Base-by-base conservation (phyloP, 805 yeast genomes). In the Kurtzmaniella cleridarum region DNA sequence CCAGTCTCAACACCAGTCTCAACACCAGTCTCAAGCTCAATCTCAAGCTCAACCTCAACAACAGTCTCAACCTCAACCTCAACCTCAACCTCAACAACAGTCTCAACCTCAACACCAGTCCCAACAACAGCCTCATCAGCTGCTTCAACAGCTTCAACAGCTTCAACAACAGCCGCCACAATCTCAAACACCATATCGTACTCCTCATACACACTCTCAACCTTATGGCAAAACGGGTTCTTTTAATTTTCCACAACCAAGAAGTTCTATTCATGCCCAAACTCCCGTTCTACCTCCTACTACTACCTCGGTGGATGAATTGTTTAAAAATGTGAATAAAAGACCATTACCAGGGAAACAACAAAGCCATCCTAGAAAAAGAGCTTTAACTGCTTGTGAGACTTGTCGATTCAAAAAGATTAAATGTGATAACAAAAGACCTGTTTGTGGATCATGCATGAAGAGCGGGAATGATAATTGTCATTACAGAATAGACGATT, bases 321-420 rank as follows among this genome's bases (percentile, higher is more conserved):
- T 8, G 8, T 20, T 5, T 8, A 20, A 20, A 20, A 20, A 8
- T 20, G 24, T 5, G 8, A 20, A 20, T 20, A 20, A 20, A 20
- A 31, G 23, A 27, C 28, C 13, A 11, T 6, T 17, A 10, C 20
- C 31, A 11, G 39, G 27, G 15, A 36, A 18, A 31, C 44, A 9
- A 9, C 36, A 17, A 16, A 20, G 8, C 24, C 41, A 42, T 16
- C 49, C 57, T 5, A 33, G 69, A 20, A 57, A 53, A 38, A 38
- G 67, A 36, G 65, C 66, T 1, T 44, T 60, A n/a, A 62, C 70
- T 0, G 70, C 70, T 1, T 64, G 70, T 45, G 67, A 62, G 41
- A 53, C 58, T 5, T 64, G 69, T 41, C 48, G 69, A 33, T 39
- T 55, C 18, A 61, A 61, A 41, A 64, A 64, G 39, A 58, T 61